phyloP scores from a whole-genome alignment of 2,329 filamentous ascomycete genomes.

The Juglanconis juglandina region DNA sequence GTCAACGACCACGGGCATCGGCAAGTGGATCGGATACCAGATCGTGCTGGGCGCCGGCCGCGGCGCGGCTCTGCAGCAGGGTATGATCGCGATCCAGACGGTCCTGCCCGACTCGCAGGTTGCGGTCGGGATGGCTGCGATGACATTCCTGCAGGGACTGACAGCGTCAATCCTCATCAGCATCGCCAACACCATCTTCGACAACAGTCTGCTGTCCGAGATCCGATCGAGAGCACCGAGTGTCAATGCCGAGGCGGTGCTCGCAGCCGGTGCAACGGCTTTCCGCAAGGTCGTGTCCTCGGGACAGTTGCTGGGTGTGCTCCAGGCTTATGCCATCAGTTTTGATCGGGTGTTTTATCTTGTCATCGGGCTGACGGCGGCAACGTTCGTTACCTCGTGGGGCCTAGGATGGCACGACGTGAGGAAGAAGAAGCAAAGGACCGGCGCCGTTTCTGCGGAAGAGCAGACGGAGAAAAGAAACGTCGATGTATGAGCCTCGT shows the following conservation, averaged over 20 bases:
- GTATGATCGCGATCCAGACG: conserved; percentile 25
- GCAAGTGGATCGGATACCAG: conserved; percentile 20
- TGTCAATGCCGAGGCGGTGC: conserved; percentile 26
- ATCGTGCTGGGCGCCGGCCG: conserved; percentile 18
- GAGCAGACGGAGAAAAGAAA: background rate
- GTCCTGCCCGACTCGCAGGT: conserved; percentile 22
- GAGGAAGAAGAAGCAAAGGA: conserved; percentile 30
- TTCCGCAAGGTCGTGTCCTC: conserved; percentile 32
- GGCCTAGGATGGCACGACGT: conserved; percentile 47
- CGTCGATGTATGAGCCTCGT: background rate
- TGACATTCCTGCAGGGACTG: conserved; percentile 25
- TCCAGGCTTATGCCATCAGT: conserved; percentile 35
- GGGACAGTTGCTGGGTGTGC: conserved; percentile 29
- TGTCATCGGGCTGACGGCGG: conserved; percentile 28
- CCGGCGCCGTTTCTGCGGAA: background rate
- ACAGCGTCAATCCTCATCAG: conserved; percentile 24
- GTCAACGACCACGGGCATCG: conserved; percentile 9
- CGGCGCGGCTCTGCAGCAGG: conserved; percentile 19
- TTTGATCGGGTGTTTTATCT: conserved; percentile 39
- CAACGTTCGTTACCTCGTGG: conserved; percentile 33
- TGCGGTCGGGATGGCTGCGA: conserved; percentile 24
- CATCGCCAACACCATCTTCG: conserved; percentile 25
- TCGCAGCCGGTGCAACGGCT: conserved; percentile 34
- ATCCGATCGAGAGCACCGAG: conserved; percentile 25
- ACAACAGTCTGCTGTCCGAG: conserved; percentile 22